A percentile compares a stretch with the other conserved stretches of the same genome.
These are phyloP conservation scores for Stramenopiles sp. DNA, from an alignment of 352 stramenopile genomes.

Conservation along the genomic window DNA sequence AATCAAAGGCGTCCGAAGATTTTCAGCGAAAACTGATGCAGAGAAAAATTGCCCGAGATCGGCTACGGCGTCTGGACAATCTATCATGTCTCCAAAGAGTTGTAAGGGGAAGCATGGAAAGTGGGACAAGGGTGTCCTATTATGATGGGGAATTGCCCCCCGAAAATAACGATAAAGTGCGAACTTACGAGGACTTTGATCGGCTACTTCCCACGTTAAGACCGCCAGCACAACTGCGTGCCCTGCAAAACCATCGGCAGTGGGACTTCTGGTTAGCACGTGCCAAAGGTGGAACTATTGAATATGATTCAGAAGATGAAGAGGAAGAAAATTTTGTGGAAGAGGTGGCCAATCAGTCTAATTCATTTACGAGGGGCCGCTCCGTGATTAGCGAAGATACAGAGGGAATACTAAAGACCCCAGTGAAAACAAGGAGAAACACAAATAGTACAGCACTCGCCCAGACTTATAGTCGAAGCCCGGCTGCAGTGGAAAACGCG, in stretches of 20 bases:
- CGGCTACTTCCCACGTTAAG: conserved; percentile 1
- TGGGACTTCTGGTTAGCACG: conserved; percentile 9
- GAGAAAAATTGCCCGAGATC: conserved; percentile 2
- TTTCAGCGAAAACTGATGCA: neutral
- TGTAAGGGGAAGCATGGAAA: neutral
- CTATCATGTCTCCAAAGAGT: conserved; percentile 3
- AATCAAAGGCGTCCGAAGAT: neutral
- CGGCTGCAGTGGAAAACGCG: neutral
- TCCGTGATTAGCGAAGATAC: no score
- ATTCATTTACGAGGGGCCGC: no score
- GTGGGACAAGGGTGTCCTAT: conserved; percentile 7
- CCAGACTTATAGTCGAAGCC: neutral
- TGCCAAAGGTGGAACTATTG: neutral
- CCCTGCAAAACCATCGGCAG: neutral
- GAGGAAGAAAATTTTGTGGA: conserved; percentile 5
- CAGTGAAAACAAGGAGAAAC: neutral
- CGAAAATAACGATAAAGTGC: neutral
- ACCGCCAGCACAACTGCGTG: conserved; percentile 5
- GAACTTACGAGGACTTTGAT: neutral
- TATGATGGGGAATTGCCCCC: neutral
- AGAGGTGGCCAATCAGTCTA: no score
- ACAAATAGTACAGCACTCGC: neutral
- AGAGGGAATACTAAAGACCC: neutral
- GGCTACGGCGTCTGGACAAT: neutral
- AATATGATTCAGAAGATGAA: neutral